Evolutionary conservation across 208 protist genomes (phyloP).

Genomic region (Polymyxa betae): DNA sequence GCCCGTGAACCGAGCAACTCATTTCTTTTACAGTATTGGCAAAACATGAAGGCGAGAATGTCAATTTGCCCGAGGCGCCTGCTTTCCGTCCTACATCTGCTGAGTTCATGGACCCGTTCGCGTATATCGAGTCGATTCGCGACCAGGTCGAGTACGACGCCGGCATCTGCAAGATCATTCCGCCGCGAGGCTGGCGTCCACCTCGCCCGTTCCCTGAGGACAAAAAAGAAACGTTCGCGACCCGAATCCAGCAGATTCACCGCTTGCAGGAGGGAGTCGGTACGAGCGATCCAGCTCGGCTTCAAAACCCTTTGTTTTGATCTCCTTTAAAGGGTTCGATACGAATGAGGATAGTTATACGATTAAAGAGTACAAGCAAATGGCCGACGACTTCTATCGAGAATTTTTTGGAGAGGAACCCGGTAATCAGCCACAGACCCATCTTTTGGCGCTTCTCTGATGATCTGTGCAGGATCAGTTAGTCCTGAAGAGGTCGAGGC

Average conservation of each 20-base stretch:
- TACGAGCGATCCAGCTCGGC: not conserved
- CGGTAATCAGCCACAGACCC: not conserved
- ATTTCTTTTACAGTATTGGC: not conserved
- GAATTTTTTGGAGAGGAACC: not conserved
- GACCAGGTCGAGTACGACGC: conserved; percentile 43
- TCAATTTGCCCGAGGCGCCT: conserved; percentile 65
- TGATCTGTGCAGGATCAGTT: not conserved
- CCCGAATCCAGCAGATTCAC: conserved; percentile 41
- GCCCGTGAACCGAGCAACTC: not conserved
- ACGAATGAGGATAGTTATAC: not conserved
- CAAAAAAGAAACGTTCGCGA: not conserved
- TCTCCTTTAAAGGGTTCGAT: not conserved
- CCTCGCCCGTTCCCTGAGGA: not conserved
- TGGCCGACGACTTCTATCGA: conserved; percentile 24
- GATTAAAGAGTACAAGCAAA: not conserved
- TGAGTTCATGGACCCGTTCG: conserved; percentile 62
- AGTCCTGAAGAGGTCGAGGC: conserved; percentile 1
- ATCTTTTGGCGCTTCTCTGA: not conserved
- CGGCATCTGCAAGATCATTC: conserved; percentile 63
- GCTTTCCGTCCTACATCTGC: conserved; percentile 59
- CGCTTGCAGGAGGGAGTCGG: conserved; percentile 39
- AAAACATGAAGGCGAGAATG: not conserved
- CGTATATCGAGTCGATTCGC: conserved; percentile 51
- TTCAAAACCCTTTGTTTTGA: not conserved
- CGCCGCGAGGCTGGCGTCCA: conserved; percentile 27